Conservation (phyloP, 2,329 filamentous ascomycete genomes). For the Neocatenulostroma microsporum region DNA sequence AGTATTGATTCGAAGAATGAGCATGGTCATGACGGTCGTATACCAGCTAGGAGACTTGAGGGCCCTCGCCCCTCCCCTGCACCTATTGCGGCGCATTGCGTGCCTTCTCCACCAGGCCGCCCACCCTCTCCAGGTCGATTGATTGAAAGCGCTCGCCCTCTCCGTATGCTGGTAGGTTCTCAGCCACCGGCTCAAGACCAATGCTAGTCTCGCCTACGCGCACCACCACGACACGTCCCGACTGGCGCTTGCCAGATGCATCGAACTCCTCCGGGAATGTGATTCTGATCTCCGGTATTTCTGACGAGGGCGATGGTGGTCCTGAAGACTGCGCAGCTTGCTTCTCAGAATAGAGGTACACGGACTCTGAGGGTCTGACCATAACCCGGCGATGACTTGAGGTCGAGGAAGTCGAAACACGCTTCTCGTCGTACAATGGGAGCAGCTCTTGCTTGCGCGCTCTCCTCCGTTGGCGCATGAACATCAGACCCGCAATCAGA, state of each 20-base stretch:
- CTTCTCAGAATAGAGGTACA: constrained; percentile 74
- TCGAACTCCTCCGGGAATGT: constrained; percentile 96
- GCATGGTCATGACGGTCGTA: too few relatives aligned
- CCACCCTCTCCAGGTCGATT: constrained; percentile 88
- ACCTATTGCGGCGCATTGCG: background rate
- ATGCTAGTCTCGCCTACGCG: constrained; percentile 82
- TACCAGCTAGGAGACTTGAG: too few relatives aligned
- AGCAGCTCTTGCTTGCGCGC: constrained; percentile 46
- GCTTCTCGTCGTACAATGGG: constrained; percentile 62
- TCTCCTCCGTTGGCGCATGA: constrained; percentile 61
- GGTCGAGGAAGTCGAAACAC: constrained; percentile 37
- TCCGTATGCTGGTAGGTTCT: constrained; percentile 80
- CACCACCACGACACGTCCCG: constrained; percentile 83
- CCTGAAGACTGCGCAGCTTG: constrained; percentile 64
- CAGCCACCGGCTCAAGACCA: constrained; percentile 74
- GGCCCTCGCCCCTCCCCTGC: background rate
- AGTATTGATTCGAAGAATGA: too few relatives aligned
- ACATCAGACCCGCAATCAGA: constrained; percentile 59
- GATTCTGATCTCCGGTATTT: constrained; percentile 91
- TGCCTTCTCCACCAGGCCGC: constrained; percentile 80
- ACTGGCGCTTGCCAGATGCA: constrained; percentile 67
- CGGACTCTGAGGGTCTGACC: constrained; percentile 51
- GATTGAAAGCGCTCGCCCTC: constrained; percentile 73
- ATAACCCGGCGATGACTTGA: constrained; percentile 51
- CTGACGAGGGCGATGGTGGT: constrained; percentile 67